phyloP scores from a whole-genome alignment of 2,329 filamentous ascomycete species.

The Cladosporium austrohemisphaericum region DNA sequence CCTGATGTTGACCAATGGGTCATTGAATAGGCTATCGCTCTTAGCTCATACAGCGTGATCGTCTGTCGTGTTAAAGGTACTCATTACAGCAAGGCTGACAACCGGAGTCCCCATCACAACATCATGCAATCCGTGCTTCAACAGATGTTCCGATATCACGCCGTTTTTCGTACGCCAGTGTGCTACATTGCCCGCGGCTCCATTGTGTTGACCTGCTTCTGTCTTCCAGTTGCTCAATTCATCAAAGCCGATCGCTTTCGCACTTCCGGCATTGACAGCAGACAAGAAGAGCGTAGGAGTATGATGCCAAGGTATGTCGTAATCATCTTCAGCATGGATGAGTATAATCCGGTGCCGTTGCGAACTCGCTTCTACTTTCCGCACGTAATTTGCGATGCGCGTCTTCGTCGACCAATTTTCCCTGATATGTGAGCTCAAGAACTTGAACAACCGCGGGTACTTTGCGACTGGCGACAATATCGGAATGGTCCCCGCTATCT shows the following conservation, averaged over 20 bases:
- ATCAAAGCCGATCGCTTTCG: constrained; percentile 38
- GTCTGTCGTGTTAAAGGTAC: constrained; percentile 39
- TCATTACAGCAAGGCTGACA: constrained; percentile 50
- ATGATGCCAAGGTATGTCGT: constrained; percentile 50
- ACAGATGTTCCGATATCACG: constrained; percentile 51
- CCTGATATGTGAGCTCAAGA: constrained; percentile 47
- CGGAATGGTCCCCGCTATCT: constrained; percentile 53
- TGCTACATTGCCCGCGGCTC: constrained; percentile 49
- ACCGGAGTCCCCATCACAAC: constrained; percentile 56
- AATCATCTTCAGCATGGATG: constrained; percentile 52
- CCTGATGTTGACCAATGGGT: too few relatives aligned
- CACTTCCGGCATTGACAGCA: constrained; percentile 49
- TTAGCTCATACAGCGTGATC: too few relatives aligned
- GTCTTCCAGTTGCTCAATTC: constrained; percentile 47
- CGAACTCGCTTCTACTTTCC: constrained; percentile 31
- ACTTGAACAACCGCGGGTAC: constrained; percentile 45
- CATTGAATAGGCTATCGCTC: too few relatives aligned
- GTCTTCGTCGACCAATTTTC: constrained; percentile 51
- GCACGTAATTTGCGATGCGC: constrained; percentile 46
- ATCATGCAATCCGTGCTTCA: constrained; percentile 57
- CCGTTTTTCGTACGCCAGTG: constrained; percentile 48
- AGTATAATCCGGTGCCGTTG: constrained; percentile 45
- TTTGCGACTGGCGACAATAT: constrained; percentile 50
- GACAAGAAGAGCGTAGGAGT: constrained; percentile 53
- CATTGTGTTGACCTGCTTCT: constrained; percentile 38